phyloP scores from a whole-genome alignment of 129 eudicot species.

The Tagetes patula region DNA sequence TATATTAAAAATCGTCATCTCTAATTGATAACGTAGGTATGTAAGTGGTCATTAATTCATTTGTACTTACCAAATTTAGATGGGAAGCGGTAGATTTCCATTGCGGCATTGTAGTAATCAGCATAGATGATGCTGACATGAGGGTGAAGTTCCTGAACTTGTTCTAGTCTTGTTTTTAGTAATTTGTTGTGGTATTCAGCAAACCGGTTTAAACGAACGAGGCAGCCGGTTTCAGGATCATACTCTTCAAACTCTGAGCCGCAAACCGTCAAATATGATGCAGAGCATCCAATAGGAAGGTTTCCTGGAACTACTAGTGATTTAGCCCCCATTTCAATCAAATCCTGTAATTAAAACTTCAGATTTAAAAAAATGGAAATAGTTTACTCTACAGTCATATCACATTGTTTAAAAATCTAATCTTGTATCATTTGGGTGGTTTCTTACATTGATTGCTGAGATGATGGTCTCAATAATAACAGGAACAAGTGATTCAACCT shows the following conservation, averaged over 20 bases:
- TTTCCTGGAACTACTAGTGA: conserved; percentile 37
- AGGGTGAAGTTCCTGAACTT: conserved; percentile 36
- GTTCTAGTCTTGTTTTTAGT: conserved; percentile 30
- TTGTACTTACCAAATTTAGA: conserved; percentile 35
- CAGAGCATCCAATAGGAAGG: conserved; percentile 35
- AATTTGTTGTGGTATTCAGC: conserved; percentile 41
- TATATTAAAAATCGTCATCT: not conserved
- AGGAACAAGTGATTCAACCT: conserved; percentile 19
- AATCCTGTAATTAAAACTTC: conserved; percentile 10
- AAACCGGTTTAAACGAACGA: conserved; percentile 35
- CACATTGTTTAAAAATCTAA: not conserved
- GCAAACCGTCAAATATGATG: conserved; percentile 14
- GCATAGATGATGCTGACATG: conserved; percentile 42
- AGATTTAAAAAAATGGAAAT: not conserved
- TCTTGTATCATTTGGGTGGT: not conserved
- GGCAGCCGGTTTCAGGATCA: conserved; percentile 47
- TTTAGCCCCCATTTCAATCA: conserved; percentile 34
- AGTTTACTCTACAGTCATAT: no score
- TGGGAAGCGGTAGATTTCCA: conserved; percentile 40
- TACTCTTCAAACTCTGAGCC: conserved; percentile 31
- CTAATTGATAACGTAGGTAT: not conserved
- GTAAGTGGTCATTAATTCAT: not conserved
- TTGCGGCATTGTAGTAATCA: conserved; percentile 51
- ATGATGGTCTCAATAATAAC: conserved; percentile 38
- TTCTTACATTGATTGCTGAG: conserved; percentile 12